These are phyloP conservation scores for Xylaria sp. DNA, from an alignment of 2,329 filamentous ascomycete species.

Conservation along the genomic window DNA sequence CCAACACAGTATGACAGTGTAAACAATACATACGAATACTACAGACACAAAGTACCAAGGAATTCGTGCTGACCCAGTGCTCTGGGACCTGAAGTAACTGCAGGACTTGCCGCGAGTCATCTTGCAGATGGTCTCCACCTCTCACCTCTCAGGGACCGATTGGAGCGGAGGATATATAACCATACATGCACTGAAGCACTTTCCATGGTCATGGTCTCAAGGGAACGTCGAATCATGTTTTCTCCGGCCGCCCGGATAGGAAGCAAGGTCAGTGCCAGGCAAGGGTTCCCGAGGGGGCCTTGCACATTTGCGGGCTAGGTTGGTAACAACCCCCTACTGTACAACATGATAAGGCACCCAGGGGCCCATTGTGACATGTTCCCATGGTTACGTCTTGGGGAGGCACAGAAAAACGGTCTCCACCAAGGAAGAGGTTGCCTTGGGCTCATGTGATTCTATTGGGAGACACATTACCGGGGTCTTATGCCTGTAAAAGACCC, in stretches of 20 bases:
- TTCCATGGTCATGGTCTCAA: slow-evolving; percentile 5
- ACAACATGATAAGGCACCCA: slow-evolving; percentile 1
- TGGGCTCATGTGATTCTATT: neutral
- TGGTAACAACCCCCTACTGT: neutral
- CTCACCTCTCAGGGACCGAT: neutral
- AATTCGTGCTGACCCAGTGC: slow-evolving; percentile 10
- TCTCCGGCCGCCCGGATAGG: slow-evolving; percentile 9
- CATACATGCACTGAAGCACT: neutral
- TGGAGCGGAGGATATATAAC: slow-evolving; percentile 4
- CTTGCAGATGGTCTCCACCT: slow-evolving; percentile 1
- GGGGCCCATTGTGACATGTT: slow-evolving; percentile 4
- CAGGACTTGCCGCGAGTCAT: slow-evolving; percentile 5
- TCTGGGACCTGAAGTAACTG: slow-evolving; percentile 4
- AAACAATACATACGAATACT: slow-evolving; percentile 1
- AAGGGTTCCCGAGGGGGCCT: neutral
- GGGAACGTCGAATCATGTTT: slow-evolving; percentile 15
- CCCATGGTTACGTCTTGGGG: neutral
- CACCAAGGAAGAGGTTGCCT: neutral
- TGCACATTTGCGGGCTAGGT: slow-evolving; percentile 11
- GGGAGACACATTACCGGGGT: slow-evolving; percentile 7
- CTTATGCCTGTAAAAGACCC: neutral
- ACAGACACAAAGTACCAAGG: slow-evolving; percentile 2
- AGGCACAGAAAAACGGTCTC: neutral
- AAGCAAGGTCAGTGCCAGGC: slow-evolving; percentile 6
- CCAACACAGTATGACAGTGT: slow-evolving; percentile 13